These are phyloP conservation scores for Magnusiomyces paraingens DNA, from an alignment of 1,139 yeast species.

Conservation along the genomic window DNA sequence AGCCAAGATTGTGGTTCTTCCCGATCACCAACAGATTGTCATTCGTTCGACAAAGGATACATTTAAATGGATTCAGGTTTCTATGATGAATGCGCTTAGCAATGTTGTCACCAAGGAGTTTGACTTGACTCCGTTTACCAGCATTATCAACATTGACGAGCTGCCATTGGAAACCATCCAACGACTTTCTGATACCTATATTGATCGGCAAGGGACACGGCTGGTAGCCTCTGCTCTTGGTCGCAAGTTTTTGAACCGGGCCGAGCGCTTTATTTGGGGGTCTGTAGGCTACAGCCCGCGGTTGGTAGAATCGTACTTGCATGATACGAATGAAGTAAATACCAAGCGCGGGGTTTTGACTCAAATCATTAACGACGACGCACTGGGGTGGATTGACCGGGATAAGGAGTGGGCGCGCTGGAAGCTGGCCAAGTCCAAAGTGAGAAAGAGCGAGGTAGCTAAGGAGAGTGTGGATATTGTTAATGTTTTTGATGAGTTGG, in stretches of 20 bases:
- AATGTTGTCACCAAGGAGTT: constrained; percentile 20
- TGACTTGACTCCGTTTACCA: constrained; percentile 21
- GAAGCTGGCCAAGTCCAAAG: constrained; percentile 17
- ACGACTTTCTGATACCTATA: constrained; percentile 28
- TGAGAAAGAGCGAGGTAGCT: constrained; percentile 3
- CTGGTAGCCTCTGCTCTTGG: constrained; percentile 24
- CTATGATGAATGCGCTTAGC: constrained; percentile 26
- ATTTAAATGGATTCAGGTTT: constrained; percentile 33
- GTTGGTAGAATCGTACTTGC: constrained; percentile 18
- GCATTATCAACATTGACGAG: constrained; percentile 17
- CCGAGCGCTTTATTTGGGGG: constrained; percentile 25
- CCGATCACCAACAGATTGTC: constrained; percentile 34
- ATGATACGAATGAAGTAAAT: constrained; percentile 19
- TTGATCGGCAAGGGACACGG: constrained; percentile 22
- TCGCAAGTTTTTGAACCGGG: constrained; percentile 20
- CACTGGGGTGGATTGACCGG: constrained; percentile 30
- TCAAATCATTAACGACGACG: constrained; percentile 28
- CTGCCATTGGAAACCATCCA: constrained; percentile 27
- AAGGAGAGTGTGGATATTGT: constrained; percentile 4
- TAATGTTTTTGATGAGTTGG: constrained; percentile 8
- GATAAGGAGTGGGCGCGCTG: constrained; percentile 27
- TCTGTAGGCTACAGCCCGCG: constrained; percentile 22
- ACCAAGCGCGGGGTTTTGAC: constrained; percentile 16
- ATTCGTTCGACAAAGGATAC: constrained; percentile 35
- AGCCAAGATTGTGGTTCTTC: constrained; percentile 43